These are phyloP conservation scores for Suillus hirtellus DNA, from an alignment of 768 basidiomycete species.

Conservation along the genomic window DNA sequence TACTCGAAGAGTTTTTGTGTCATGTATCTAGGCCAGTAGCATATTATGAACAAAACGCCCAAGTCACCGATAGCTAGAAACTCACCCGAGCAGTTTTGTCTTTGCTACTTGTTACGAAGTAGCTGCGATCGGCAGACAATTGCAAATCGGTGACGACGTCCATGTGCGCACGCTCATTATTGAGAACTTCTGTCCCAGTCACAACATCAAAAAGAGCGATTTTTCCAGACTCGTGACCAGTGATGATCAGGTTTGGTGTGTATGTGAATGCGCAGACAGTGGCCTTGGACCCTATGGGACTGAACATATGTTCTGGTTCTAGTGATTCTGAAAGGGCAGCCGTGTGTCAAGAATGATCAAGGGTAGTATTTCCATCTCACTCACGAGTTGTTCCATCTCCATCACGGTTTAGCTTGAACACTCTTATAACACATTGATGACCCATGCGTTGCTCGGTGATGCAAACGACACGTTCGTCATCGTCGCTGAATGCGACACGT, in stretches of 20 bases:
- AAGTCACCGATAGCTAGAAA: not conserved
- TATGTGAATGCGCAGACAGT: constrained; percentile 93
- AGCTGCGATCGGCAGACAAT: constrained; percentile 84
- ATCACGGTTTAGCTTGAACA: constrained; percentile 84
- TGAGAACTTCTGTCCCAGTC: constrained; percentile 78
- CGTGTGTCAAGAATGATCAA: constrained; percentile 8
- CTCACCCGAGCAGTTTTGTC: constrained; percentile 91
- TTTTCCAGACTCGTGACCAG: constrained; percentile 97
- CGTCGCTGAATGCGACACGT: constrained; percentile 88
- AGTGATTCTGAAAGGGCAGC: constrained; percentile 55
- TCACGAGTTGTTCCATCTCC: constrained; percentile 80
- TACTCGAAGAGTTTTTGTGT: constrained; percentile 82
- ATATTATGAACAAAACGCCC: not conserved
- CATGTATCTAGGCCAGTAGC: constrained; percentile 61
- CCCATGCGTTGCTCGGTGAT: constrained; percentile 99
- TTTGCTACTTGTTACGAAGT: constrained; percentile 95
- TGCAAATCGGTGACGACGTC: constrained; percentile 92
- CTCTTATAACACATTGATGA: constrained; percentile 83
- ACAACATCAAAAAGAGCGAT: constrained; percentile 88
- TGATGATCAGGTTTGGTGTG: constrained; percentile 75
- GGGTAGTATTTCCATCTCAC: constrained; percentile 29
- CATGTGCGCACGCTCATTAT: constrained; percentile 86
- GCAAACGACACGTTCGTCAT: constrained; percentile 81
- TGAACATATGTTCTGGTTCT: constrained; percentile 78
- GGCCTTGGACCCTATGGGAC: constrained; percentile 92